A percentile compares a stretch with the other conserved stretches of the same genome.
Evolutionary conservation across 129 eudicot genomes (phyloP).

Genomic region (Saposhnikovia divaricata): DNA sequence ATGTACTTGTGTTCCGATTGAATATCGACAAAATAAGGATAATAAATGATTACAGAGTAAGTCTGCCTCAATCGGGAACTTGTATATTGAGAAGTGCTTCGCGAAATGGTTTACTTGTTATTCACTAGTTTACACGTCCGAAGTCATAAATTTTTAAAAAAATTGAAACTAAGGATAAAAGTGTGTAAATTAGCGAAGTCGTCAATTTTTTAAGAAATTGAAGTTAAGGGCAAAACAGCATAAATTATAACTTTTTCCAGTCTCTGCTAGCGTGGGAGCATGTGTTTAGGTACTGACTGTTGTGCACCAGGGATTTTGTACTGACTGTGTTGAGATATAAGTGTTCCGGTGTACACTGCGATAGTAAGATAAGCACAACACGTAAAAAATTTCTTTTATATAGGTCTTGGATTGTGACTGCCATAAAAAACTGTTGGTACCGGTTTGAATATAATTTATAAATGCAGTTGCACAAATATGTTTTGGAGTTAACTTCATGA

Average conservation of each 20-base stretch:
- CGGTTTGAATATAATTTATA: background rate
- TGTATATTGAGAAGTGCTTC: background rate
- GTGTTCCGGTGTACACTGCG: background rate
- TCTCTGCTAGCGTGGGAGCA: background rate
- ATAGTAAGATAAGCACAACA: background rate
- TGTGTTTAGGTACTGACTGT: background rate
- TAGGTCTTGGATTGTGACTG: background rate
- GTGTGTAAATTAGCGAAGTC: background rate
- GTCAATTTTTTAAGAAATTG: too few relatives aligned
- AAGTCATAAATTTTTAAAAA: background rate
- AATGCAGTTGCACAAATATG: background rate
- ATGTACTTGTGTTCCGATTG: background rate
- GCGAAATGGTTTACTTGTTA: background rate
- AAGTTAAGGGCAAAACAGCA: background rate
- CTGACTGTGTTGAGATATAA: background rate
- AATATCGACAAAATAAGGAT: background rate
- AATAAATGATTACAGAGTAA: background rate
- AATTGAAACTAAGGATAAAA: background rate
- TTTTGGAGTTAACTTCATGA: background rate
- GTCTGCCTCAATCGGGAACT: background rate
- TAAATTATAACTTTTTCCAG: background rate
- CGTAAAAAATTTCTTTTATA: background rate
- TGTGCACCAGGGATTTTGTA: background rate
- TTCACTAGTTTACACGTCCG: background rate
- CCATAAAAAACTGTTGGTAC: background rate